Percentiles rank a stretch among this genome's conserved stretches.
Evolutionary conservation across 352 stramenopile genomes (phyloP).

Genomic region (Elongisporangium prolatum): DNA sequence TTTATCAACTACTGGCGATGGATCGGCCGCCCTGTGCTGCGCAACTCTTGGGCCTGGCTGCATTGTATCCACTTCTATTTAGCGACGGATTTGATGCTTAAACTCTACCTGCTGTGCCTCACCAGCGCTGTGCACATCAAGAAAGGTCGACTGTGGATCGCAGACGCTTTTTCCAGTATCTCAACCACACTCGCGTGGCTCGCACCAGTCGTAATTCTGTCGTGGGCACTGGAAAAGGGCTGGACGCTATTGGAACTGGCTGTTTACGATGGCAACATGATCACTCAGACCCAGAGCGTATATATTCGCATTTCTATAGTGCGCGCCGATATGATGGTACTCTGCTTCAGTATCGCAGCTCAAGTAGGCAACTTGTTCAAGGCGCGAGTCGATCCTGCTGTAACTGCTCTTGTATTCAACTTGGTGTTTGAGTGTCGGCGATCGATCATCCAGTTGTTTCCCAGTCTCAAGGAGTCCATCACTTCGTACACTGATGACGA

Average conservation of each 20-base stretch:
- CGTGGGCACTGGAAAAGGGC: conserved; percentile 34
- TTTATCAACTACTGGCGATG: conserved; percentile 15
- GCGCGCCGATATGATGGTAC: conserved; percentile 28
- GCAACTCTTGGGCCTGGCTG: conserved; percentile 45
- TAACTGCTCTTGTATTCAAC: conserved; percentile 16
- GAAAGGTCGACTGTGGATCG: conserved; percentile 34
- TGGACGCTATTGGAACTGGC: conserved; percentile 42
- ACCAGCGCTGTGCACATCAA: conserved; percentile 26
- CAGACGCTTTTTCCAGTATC: conserved; percentile 39
- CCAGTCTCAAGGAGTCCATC: background rate
- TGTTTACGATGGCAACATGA: conserved; percentile 11
- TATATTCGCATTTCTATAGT: conserved; percentile 20
- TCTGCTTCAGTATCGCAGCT: conserved; percentile 26
- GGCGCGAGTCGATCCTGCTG: conserved; percentile 23
- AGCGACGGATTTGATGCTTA: conserved; percentile 28
- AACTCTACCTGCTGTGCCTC: conserved; percentile 29
- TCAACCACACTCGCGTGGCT: conserved; percentile 29
- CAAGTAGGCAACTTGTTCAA: conserved; percentile 23
- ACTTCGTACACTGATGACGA: background rate
- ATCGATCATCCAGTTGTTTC: background rate
- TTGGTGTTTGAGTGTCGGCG: conserved; percentile 11
- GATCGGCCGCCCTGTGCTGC: conserved; percentile 6
- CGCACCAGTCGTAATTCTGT: conserved; percentile 26
- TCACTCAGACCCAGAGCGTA: conserved; percentile 6
- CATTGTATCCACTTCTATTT: conserved; percentile 44